Evolutionary conservation across 352 stramenopile species (phyloP).

Genomic region (Pythium vanterpoolii): DNA sequence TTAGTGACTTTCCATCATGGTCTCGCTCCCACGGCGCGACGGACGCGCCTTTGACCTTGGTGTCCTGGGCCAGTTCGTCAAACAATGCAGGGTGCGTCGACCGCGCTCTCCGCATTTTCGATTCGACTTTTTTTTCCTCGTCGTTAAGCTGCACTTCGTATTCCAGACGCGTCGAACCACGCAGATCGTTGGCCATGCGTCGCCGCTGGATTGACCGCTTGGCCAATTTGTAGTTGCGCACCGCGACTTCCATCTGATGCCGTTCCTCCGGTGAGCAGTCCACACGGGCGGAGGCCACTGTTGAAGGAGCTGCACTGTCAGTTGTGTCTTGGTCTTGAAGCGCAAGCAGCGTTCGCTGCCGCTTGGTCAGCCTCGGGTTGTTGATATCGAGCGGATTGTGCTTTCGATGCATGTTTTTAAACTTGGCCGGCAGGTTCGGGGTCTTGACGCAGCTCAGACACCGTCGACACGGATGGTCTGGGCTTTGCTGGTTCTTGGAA

Average conservation of each 20-base stretch:
- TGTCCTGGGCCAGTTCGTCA: neutral
- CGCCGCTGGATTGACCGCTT: slow-evolving; percentile 21
- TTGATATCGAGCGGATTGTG: neutral
- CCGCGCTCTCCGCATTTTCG: slow-evolving; percentile 3
- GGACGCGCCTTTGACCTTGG: slow-evolving; percentile 3
- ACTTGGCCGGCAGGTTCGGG: neutral
- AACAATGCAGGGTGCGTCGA: slow-evolving; percentile 3
- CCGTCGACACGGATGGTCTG: neutral
- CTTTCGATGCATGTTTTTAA: neutral
- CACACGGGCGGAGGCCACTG: no score
- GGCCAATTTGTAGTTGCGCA: slow-evolving; percentile 21
- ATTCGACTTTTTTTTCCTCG: slow-evolving; percentile 12
- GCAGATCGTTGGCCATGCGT: slow-evolving; percentile 22
- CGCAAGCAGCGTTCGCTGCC: neutral
- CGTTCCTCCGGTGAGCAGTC: neutral
- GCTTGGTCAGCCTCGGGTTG: neutral
- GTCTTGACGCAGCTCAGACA: neutral
- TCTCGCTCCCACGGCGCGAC: slow-evolving; percentile 8
- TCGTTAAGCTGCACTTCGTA: slow-evolving; percentile 22
- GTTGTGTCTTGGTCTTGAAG: neutral
- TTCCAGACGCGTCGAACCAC: slow-evolving; percentile 21
- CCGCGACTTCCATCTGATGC: slow-evolving; percentile 9
- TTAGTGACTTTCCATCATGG: neutral
- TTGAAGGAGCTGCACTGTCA: neutral
- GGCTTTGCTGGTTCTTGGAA: neutral